phyloP scores from a whole-genome alignment of 1,284 basidiomycete genomes.

The Microbotryomycetes sp. region DNA sequence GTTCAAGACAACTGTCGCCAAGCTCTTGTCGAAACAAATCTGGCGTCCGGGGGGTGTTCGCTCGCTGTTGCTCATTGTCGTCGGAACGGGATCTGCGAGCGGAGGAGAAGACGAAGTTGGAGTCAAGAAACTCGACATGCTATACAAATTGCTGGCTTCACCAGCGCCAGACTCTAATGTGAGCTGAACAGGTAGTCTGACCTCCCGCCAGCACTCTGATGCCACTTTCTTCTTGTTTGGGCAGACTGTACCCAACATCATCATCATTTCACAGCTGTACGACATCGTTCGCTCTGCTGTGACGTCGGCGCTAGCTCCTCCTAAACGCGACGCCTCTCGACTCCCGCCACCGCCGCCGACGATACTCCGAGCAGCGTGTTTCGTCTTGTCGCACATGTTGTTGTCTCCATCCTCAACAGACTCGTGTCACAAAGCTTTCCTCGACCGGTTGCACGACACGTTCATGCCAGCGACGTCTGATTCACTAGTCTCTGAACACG shows the following conservation, averaged over 20 bases:
- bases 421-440: conserved; percentile 44
- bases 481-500: conserved; percentile 10
- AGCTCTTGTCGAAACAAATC: conserved; percentile 26
- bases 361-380: conserved; percentile 58
- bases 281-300: conserved; percentile 44
- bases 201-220: too few relatives aligned
- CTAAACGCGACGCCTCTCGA: background rate
- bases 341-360: conserved; percentile 23
- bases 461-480: conserved; percentile 27
- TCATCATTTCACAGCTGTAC: conserved; percentile 52
- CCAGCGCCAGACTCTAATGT: background rate
- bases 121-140: conserved; percentile 19
- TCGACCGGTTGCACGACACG: background rate
- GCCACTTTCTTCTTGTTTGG: too few relatives aligned
- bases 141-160: conserved; percentile 8
- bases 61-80: conserved; percentile 28
- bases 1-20: conserved; percentile 4
- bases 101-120: conserved; percentile 9
- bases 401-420: conserved; percentile 33
- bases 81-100: conserved; percentile 4
- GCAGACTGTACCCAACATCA: conserved; percentile 2
- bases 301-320: background rate
- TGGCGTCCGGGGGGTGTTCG: conserved; percentile 27
- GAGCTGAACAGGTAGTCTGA: background rate
- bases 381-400: conserved; percentile 59